phyloP scores from a whole-genome alignment of 2,329 filamentous ascomycete species.

The Sporothrix pallida region DNA sequence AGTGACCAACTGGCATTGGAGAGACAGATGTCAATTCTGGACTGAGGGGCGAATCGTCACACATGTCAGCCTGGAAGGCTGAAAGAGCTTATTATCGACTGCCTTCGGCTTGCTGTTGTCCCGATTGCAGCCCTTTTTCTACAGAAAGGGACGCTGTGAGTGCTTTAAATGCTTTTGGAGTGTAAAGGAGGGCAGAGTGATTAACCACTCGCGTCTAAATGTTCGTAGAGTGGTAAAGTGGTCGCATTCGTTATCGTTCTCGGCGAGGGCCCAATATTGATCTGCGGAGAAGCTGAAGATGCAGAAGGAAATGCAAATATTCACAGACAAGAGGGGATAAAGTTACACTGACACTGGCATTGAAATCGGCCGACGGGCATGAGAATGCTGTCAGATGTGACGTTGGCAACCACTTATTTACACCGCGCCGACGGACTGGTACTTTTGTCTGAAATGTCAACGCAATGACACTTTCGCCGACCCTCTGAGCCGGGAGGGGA shows the following conservation, averaged over 20 bases:
- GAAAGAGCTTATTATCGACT: no score
- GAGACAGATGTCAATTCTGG: background rate
- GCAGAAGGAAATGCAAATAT: background rate
- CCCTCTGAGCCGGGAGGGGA: no score
- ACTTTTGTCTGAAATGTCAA: no score
- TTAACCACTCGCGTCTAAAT: background rate
- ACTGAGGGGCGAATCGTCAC: background rate
- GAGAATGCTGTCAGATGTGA: no score
- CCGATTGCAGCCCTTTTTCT: no score
- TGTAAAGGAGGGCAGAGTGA: background rate
- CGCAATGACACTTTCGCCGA: no score
- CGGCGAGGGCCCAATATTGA: background rate
- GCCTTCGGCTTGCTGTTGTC: no score
- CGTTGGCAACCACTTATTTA: no score
- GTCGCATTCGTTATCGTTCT: constrained; percentile 7
- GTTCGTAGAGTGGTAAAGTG: background rate
- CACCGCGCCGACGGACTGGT: no score
- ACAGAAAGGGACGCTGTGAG: no score
- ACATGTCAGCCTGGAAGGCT: background rate
- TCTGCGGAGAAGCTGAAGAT: background rate
- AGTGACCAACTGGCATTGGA: background rate
- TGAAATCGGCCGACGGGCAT: background rate
- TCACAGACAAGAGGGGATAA: background rate
- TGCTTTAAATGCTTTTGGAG: no score
- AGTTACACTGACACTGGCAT: background rate